Base-by-base conservation (phyloP, 805 yeast genomes). In the Starmerella roubikii region DNA sequence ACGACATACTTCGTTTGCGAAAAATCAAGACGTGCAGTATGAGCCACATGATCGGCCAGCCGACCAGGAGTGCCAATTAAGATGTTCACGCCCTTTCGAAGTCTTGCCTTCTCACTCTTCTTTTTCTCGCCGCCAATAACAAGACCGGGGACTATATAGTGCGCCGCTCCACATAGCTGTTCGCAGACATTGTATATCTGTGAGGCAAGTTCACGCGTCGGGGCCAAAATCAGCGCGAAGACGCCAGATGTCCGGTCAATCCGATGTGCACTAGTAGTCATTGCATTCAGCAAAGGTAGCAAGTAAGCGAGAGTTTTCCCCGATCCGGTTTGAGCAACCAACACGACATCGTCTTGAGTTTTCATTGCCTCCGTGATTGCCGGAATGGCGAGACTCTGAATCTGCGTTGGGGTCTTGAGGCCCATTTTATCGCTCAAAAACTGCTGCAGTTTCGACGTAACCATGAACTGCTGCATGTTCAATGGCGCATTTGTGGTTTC, bases 121-220 rank as follows among this genome's bases (percentile, higher is more conserved):
- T 88, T 88, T 70, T 88, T 86, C 57, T 91, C 99, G 45, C 99
- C 99, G 54, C 99, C 99, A 61, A 85, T 85, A 20, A 91, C 93
- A 30, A 86, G 73, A 29, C 97, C 94, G 1, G 98, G 96, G 4
- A 93, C 98, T 31, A 91, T 70, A 58, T 80, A 74, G 54, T 82
- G 93, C 55, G 88, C 78, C 54, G 86, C 74, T 39, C 79, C 69
- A 29, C 77, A 67, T 24, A 91, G 58, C 2, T 73, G 66, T 50
- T 81, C 88, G 42, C 85, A 66, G 3, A 86, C 94, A 5, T 78
- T 65, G 54, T 81, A 79, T 36, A 88, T 85, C 59, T 91, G 99
- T 5, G 74, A 72, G 0, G 97, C 94, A 53, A 91, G 68, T 59
- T 91, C 99, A 58, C 99, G 72, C 0, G 99, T 91, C 8, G 99